Percentiles rank a stretch among this genome's conserved stretches.
Conservation (phyloP, 1,284 basidiomycete species). For the Cystobasidium sp. region DNA sequence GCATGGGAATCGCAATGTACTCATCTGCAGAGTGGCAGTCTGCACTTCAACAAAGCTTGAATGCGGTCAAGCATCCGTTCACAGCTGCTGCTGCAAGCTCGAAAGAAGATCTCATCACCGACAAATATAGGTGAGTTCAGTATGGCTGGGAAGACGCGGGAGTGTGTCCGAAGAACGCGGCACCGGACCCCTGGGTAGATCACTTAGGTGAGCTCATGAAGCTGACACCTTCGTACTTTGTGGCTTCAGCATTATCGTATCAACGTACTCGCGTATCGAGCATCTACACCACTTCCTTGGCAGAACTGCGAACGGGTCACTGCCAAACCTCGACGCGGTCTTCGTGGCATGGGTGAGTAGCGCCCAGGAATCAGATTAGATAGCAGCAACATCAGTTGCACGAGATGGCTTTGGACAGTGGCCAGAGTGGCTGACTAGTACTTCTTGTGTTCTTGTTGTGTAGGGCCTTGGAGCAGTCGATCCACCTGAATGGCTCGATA, state of each 20-base stretch:
- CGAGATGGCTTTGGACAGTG: too few species aligned
- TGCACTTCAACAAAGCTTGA: constrained; percentile 20
- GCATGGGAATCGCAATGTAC: constrained; percentile 26
- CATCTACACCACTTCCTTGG: constrained; percentile 18
- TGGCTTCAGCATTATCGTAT: constrained; percentile 20
- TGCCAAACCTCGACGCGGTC: constrained; percentile 26
- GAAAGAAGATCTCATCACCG: constrained; percentile 24
- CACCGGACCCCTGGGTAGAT: not conserved
- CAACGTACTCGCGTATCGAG: constrained; percentile 22
- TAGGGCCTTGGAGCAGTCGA: constrained; percentile 40
- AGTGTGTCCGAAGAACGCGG: constrained; percentile 2
- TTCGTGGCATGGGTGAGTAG: constrained; percentile 26
- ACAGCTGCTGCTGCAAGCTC: constrained; percentile 1
- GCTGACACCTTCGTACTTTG: not conserved
- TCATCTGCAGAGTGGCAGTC: constrained; percentile 18
- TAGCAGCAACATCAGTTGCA: too few species aligned
- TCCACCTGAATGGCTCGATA: constrained; percentile 30
- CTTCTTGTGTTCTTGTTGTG: not conserved
- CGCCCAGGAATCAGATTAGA: too few species aligned
- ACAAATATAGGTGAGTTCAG: constrained; percentile 36
- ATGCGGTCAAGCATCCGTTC: constrained; percentile 20
- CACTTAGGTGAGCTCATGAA: not conserved
- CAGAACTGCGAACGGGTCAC: constrained; percentile 10
- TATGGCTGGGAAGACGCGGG: not conserved
- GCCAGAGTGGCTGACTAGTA: too few species aligned